Evolutionary conservation across 2,329 filamentous ascomycete genomes (phyloP).

Genomic region (Gnomoniopsis smithogilvyi): DNA sequence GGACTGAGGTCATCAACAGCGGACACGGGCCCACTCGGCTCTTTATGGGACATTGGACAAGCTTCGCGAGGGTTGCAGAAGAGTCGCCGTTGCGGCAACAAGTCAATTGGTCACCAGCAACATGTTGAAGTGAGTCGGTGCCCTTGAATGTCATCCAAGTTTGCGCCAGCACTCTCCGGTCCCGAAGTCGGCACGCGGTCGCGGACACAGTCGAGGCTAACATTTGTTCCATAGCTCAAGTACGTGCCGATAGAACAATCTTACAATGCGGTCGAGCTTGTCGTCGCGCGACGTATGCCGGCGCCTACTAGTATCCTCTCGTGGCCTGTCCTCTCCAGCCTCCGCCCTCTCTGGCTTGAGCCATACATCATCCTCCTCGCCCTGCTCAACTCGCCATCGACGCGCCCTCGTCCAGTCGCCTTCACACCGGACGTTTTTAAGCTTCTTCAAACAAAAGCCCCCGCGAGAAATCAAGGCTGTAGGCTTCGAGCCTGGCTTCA

Average conservation of each 20-base stretch:
- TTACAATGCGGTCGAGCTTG: conserved; percentile 56
- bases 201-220: neutral
- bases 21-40: neutral
- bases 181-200: neutral
- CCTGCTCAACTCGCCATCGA: neutral
- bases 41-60: neutral
- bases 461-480: conserved; percentile 58
- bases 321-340: conserved; percentile 33
- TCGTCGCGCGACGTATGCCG: conserved; percentile 59
- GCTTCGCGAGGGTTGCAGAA: neutral
- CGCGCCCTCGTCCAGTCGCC: neutral
- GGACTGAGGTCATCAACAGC: neutral
- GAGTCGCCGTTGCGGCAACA: neutral
- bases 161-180: neutral
- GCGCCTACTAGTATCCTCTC: conserved; percentile 47
- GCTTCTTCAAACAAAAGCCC: conserved; percentile 54
- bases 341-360: conserved; percentile 19
- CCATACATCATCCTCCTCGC: conserved; percentile 18
- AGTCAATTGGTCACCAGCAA: conserved; percentile 13
- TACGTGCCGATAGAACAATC: conserved; percentile 8
- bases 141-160: neutral
- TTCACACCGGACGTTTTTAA: conserved; percentile 43
- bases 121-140: conserved; percentile 8
- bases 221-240: conserved; percentile 3
- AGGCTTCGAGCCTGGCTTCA: conserved; percentile 67